Conservation (phyloP, 441 rosid genomes). For the Populus hybrid region DNA sequence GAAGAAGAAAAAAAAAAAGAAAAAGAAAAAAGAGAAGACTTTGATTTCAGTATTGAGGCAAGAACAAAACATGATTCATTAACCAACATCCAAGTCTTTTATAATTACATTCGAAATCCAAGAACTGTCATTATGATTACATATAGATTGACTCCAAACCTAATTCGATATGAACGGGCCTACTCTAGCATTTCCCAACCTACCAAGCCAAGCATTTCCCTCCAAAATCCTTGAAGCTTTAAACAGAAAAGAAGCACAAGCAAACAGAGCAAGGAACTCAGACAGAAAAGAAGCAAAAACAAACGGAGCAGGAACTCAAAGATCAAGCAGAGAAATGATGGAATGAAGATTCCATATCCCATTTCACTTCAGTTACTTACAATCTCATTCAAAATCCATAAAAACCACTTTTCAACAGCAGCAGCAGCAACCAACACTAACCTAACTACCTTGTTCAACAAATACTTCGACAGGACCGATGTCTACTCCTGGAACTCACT, state of each 20-base stretch:
- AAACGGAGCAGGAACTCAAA: neutral
- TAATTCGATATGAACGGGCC: too few relatives aligned
- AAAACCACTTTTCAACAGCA: slow-evolving; percentile 28
- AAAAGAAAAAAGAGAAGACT: too few relatives aligned
- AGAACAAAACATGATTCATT: too few relatives aligned
- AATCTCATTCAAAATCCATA: slow-evolving; percentile 22
- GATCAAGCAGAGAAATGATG: slow-evolving; percentile 2
- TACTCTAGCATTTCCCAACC: too few relatives aligned
- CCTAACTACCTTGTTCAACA: slow-evolving; percentile 56
- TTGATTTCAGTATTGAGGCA: too few relatives aligned
- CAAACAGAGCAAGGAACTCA: neutral
- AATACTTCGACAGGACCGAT: slow-evolving; percentile 63
- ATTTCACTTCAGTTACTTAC: slow-evolving; percentile 1
- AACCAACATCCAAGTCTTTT: too few relatives aligned
- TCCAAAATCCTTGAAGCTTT: too few relatives aligned
- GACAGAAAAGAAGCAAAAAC: neutral
- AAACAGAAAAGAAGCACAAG: neutral
- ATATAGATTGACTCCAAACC: too few relatives aligned
- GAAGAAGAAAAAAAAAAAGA: too few relatives aligned
- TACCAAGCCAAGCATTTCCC: too few relatives aligned
- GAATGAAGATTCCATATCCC: slow-evolving; percentile 38
- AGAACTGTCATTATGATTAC: too few relatives aligned
- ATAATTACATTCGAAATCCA: too few relatives aligned
- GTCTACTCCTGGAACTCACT: slow-evolving; percentile 83
- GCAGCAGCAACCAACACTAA: slow-evolving; percentile 28